These are phyloP conservation scores for Clonostachys byssicola DNA, from an alignment of 2,329 filamentous ascomycete genomes.

Conservation along the genomic window DNA sequence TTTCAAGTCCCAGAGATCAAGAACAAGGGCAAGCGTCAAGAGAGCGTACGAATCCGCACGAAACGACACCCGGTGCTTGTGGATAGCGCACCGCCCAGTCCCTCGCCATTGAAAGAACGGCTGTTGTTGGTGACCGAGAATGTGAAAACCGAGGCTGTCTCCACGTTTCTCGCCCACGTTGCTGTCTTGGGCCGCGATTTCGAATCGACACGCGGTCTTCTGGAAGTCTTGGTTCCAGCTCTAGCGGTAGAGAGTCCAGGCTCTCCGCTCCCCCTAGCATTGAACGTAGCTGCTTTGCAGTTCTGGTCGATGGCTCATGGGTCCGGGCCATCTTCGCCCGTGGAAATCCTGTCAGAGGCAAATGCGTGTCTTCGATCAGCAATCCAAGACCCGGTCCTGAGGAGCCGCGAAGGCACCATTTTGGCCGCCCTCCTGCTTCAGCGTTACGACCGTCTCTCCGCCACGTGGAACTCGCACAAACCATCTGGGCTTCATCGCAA, in stretches of 20 bases:
- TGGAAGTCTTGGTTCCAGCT: conserved; percentile 6
- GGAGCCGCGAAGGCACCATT: conserved; percentile 6
- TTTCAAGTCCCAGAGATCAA: conserved; percentile 3
- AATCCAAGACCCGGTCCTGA: conserved; percentile 7
- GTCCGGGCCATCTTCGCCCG: conserved; percentile 5
- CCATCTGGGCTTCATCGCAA: conserved; percentile 7
- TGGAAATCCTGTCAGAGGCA: conserved; percentile 5
- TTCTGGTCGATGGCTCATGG: conserved; percentile 7
- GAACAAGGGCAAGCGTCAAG: background rate
- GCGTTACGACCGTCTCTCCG: conserved; percentile 8
- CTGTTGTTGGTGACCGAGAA: background rate
- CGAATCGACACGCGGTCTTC: conserved; percentile 8
- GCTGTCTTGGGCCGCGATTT: conserved; percentile 8
- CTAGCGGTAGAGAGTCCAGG: conserved; percentile 5
- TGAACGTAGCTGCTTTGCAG: conserved; percentile 7
- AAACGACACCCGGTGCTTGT: background rate
- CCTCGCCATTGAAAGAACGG: background rate
- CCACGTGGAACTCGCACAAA: conserved; percentile 5
- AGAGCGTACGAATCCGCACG: no score
- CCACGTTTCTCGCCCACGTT: conserved; percentile 8
- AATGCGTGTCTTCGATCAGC: conserved; percentile 6
- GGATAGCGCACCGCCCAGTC: background rate
- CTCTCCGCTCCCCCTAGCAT: conserved; percentile 6
- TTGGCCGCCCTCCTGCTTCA: conserved; percentile 7
- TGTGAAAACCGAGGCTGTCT: background rate